These are phyloP conservation scores for Tetraselmis chui DNA, from an alignment of 139 green algal genomes.

Conservation along the genomic window DNA sequence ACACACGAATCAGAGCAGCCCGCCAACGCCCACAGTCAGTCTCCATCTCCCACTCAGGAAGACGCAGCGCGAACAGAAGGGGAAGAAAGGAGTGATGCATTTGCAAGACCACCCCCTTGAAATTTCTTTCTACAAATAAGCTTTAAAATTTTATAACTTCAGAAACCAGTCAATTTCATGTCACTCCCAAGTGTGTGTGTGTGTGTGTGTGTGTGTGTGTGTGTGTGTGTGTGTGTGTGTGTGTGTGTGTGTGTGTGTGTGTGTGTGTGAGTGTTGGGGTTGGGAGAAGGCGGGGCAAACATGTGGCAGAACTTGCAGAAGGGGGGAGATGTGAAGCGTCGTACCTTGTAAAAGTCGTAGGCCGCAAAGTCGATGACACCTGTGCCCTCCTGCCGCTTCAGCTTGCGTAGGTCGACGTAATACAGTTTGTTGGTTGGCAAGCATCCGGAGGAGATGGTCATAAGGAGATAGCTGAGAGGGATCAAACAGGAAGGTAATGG, in stretches of 20 bases:
- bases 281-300: too few species aligned
- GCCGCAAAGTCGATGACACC: conserved; percentile 40
- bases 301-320: neutral
- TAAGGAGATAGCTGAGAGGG: conserved; percentile 71
- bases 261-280: too few species aligned
- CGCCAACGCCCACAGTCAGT: too few species aligned
- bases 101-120: too few species aligned
- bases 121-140: too few species aligned
- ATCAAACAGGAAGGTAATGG: too few species aligned
- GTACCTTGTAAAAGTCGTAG: conserved; percentile 48
- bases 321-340: neutral
- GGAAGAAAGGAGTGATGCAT: too few species aligned
- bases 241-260: too few species aligned
- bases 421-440: conserved; percentile 66
- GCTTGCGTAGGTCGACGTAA: conserved; percentile 45
- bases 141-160: neutral
- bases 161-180: neutral
- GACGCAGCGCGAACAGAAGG: too few species aligned
- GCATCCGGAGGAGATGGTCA: conserved; percentile 67
- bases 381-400: conserved; percentile 18
- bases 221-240: too few species aligned
- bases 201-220: conserved; percentile 2
- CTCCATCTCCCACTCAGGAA: too few species aligned
- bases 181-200: neutral
- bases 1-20: too few species aligned